Conservation (phyloP, 2,329 filamentous ascomycete species). For the Talaromyces sp. region DNA sequence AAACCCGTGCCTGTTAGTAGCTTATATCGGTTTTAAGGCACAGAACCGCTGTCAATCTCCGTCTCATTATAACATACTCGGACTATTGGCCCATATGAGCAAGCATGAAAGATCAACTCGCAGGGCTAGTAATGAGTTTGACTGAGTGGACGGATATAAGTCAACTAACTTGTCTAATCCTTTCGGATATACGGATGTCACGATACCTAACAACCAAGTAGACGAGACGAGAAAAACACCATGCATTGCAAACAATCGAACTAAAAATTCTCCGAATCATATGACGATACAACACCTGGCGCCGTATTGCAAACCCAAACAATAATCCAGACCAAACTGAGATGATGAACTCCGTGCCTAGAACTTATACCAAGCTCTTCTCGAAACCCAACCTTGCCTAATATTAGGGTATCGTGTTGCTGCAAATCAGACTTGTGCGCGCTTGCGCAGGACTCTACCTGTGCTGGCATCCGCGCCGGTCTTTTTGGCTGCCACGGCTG, state of each 20-base stretch:
- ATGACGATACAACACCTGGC: background rate
- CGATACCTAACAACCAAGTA: background rate
- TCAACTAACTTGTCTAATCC: background rate
- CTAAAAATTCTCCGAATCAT: too few relatives aligned
- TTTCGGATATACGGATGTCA: background rate
- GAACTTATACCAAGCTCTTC: background rate
- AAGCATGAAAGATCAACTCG: background rate
- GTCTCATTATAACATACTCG: background rate
- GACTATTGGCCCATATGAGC: background rate
- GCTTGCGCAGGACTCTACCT: conserved; percentile 41
- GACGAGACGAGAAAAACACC: background rate
- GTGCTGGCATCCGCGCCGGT: conserved; percentile 32
- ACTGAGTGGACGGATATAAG: background rate
- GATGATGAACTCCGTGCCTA: background rate
- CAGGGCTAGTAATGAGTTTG: too few relatives aligned
- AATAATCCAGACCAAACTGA: background rate
- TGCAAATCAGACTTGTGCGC: conserved; percentile 26
- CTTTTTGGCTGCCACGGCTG: conserved; percentile 32
- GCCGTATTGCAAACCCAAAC: background rate
- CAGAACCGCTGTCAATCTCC: background rate
- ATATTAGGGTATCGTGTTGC: background rate
- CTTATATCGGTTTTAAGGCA: background rate
- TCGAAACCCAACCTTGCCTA: background rate
- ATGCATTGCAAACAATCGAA: background rate
- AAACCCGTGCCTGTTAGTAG: background rate